Evolutionary conservation across 164 flowering plant genomes (phyloP).

Genomic region (Echeveria elegans): DNA sequence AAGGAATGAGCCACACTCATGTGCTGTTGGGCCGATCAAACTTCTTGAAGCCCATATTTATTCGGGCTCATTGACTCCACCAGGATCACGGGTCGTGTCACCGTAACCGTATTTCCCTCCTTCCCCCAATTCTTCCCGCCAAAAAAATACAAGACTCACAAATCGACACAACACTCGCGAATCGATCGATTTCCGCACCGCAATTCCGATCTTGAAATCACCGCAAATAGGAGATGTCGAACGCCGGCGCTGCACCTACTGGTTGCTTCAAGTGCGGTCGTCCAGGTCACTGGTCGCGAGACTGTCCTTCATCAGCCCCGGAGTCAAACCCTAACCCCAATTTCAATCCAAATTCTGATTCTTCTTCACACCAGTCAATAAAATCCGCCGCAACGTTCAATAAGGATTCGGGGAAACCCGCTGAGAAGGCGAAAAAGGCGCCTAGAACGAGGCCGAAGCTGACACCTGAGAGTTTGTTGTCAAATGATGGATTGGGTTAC

Average conservation of each 20-base stretch:
- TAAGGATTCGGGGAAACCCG: slow-evolving; percentile 2
- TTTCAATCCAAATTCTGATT: background rate
- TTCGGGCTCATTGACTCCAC: background rate
- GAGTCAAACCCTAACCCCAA: slow-evolving; percentile 23
- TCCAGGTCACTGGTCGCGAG: slow-evolving; percentile 98
- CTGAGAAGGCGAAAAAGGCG: slow-evolving; percentile 45
- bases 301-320: slow-evolving; percentile 51
- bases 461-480: slow-evolving; percentile 69
- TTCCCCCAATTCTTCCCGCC: too few species aligned
- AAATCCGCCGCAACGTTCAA: background rate
- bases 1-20: too few species aligned
- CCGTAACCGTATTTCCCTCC: too few species aligned
- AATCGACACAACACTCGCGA: too few species aligned
- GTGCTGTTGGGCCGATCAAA: background rate
- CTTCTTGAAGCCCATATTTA: background rate
- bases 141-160: too few species aligned
- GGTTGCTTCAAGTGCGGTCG: slow-evolving; percentile 98
- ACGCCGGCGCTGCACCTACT: slow-evolving; percentile 57
- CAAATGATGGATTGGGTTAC: slow-evolving; percentile 76
- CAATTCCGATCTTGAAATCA: too few species aligned
- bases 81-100: too few species aligned
- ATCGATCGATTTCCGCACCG: too few species aligned
- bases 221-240: too few species aligned
- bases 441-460: slow-evolving; percentile 73
- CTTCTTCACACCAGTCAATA: slow-evolving; percentile 12